Conservation (phyloP, 1,284 basidiomycete genomes). For the Boletus sp. region DNA sequence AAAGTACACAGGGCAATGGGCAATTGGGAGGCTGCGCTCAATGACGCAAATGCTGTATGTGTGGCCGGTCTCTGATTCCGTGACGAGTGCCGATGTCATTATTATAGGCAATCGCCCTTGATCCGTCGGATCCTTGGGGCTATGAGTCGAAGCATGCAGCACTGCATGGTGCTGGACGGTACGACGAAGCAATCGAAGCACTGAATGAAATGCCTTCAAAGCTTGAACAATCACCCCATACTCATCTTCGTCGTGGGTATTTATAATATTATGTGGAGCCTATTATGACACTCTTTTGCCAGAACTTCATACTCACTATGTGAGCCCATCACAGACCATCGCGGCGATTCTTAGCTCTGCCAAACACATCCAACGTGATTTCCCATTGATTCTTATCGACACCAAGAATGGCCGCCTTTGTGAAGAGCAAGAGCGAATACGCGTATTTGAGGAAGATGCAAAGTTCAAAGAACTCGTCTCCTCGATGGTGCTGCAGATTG, state of each 20-base stretch:
- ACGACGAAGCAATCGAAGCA: slow-evolving; percentile 22
- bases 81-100: neutral
- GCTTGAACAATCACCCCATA: slow-evolving; percentile 13
- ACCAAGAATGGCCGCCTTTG: slow-evolving; percentile 21
- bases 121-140: slow-evolving; percentile 12
- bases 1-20: neutral
- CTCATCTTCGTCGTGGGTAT: slow-evolving; percentile 14
- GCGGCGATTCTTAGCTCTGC: slow-evolving; percentile 3
- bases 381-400: slow-evolving; percentile 22
- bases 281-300: neutral
- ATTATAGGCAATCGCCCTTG: slow-evolving; percentile 16
- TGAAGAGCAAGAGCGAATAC: slow-evolving; percentile 15
- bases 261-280: neutral
- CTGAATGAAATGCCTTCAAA: slow-evolving; percentile 13
- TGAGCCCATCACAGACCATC: slow-evolving; percentile 19
- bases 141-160: slow-evolving; percentile 20
- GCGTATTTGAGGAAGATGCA: slow-evolving; percentile 17
- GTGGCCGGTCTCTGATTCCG: neutral
- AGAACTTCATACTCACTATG: slow-evolving; percentile 8
- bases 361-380: slow-evolving; percentile 15
- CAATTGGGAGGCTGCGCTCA: slow-evolving; percentile 15
- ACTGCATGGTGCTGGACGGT: slow-evolving; percentile 17
- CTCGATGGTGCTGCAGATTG: slow-evolving; percentile 13
- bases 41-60: slow-evolving; percentile 26
- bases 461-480: slow-evolving; percentile 24